Evolutionary conservation across 768 basidiomycete genomes (phyloP).

Genomic region (Phanerochaete carnosa): DNA sequence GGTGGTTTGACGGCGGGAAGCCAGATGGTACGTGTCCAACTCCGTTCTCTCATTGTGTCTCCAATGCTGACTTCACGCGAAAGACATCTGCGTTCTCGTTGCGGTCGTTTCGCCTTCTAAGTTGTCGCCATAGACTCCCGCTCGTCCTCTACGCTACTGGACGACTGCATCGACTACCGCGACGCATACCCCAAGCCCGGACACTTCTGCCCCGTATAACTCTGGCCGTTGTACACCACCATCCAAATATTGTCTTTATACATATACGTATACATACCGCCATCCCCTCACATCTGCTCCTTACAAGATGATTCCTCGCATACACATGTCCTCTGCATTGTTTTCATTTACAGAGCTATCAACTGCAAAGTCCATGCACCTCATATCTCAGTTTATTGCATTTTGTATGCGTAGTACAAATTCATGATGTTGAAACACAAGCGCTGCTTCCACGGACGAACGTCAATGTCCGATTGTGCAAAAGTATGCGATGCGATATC

Average conservation of each 20-base stretch:
- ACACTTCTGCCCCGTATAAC: background rate
- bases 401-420: too few species aligned
- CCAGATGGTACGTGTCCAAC: constrained; percentile 60
- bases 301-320: background rate
- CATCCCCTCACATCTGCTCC: background rate
- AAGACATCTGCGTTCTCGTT: constrained; percentile 67
- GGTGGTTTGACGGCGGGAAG: constrained; percentile 76
- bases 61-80: background rate
- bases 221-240: background rate
- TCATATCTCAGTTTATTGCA: too few species aligned
- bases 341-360: too few species aligned
- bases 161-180: background rate
- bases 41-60: background rate
- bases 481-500: too few species aligned
- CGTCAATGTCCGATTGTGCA: too few species aligned
- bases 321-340: too few species aligned
- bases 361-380: too few species aligned
- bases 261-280: background rate
- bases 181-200: background rate
- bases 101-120: constrained; percentile 52
- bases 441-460: too few species aligned
- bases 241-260: background rate
- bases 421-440: too few species aligned
- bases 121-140: background rate
- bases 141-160: background rate